phyloP scores from a whole-genome alignment of 1,139 yeast genomes.

The Suhomyces wounanorum region DNA sequence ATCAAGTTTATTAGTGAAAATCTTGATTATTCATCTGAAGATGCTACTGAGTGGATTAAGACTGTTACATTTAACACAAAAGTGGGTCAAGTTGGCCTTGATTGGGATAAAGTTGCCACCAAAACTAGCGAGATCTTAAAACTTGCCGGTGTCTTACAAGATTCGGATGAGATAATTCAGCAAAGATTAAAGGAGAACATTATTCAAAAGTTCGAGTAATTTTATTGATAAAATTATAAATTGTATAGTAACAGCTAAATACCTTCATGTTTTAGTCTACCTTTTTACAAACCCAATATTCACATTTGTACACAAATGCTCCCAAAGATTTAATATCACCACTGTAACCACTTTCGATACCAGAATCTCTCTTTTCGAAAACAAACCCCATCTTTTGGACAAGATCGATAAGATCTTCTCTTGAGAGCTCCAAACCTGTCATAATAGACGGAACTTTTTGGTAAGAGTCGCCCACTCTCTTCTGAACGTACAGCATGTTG shows the following conservation, averaged over 20 bases:
- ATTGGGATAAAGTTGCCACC: slow-evolving; percentile 52
- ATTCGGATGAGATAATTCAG: slow-evolving; percentile 32
- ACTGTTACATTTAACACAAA: slow-evolving; percentile 66
- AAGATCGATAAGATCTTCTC: slow-evolving; percentile 58
- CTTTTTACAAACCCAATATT: slow-evolving; percentile 67
- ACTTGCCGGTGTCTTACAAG: slow-evolving; percentile 59
- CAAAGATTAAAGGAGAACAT: slow-evolving; percentile 36
- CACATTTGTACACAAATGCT: slow-evolving; percentile 62
- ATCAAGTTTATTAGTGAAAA: slow-evolving; percentile 62
- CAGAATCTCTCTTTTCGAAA: slow-evolving; percentile 47
- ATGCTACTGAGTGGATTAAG: slow-evolving; percentile 77
- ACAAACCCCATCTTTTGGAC: slow-evolving; percentile 56
- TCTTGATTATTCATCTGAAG: slow-evolving; percentile 75
- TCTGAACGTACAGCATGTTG: slow-evolving; percentile 23
- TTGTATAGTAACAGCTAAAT: not conserved
- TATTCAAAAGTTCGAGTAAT: slow-evolving; percentile 4
- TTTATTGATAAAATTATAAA: not conserved
- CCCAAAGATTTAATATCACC: slow-evolving; percentile 57
- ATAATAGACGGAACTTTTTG: slow-evolving; percentile 34
- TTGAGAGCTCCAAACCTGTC: slow-evolving; percentile 64
- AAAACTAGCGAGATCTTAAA: slow-evolving; percentile 62
- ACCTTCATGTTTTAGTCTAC: slow-evolving; percentile 1
- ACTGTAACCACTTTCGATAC: slow-evolving; percentile 56
- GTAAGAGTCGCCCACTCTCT: slow-evolving; percentile 27
- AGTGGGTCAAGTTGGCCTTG: slow-evolving; percentile 45